Evolutionary conservation across 1,139 yeast species (phyloP), one percentile per base, ranked within the genome.

Genomic region (Geotrichum carabidarum): DNA sequence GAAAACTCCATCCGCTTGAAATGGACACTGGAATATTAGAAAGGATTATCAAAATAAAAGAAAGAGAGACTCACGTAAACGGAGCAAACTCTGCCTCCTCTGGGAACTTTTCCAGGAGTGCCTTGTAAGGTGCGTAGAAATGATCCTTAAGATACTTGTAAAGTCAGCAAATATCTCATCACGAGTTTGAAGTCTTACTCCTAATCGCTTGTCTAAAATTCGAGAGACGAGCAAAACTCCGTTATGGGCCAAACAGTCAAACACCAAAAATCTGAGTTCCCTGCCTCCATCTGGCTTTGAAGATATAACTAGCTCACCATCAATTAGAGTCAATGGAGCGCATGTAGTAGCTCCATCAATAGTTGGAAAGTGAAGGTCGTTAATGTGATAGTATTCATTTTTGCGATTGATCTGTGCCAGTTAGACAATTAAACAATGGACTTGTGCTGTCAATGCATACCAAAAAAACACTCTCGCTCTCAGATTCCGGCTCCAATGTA

Each of bases 1-100:
- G 96, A 79, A 52, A 84, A 81, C 41, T 88, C 83, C 98, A 93
- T 91, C 59, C 84, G 79, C 67, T 93, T 93, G 76, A 90, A 83
- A 36, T 41, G 41, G 30, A 53, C 42, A 17, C 47, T 38, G 15
- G 9, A 41, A 14, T 1, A 27, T 44, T 44, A 44, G 27, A 1
- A 15, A 17, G 14, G 12, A 8, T n/a, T 2, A n/a, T 7, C 14
- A 18, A 6, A 17, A 14, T 5, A 14, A 7, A 14, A 14, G 36
- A 35, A 9, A 12, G n/a, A 37, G 22, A 15, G 15, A 37, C 50
- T 37, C 43, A 46, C 50, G 42, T 36, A 44, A 53, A 53, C 1
- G 56, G 71, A 89, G 88, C n/a, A 81, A 73, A 36, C 50, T 79
- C 77, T 53, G 88, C 84, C 45, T 83, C 81, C 44, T 86, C 85